Conservation (phyloP, 768 basidiomycete genomes). For the Pleurotus pulmonarius region DNA sequence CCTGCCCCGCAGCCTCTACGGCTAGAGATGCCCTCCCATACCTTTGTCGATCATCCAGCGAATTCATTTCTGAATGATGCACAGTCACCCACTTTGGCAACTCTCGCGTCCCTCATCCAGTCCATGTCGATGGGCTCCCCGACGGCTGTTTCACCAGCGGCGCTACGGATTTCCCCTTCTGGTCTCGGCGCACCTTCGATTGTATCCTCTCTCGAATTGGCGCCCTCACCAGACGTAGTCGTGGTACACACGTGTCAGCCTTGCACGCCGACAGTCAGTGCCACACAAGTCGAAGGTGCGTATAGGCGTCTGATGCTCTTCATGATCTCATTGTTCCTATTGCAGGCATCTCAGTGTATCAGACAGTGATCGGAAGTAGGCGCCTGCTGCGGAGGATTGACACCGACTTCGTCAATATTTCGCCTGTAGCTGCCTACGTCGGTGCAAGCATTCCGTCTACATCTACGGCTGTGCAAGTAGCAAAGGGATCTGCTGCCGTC, state of each 20-base stretch:
- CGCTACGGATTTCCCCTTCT: slow-evolving; percentile 20
- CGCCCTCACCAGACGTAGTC: slow-evolving; percentile 30
- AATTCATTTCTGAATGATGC: slow-evolving; percentile 9
- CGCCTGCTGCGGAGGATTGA: slow-evolving; percentile 69
- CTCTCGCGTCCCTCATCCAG: slow-evolving; percentile 34
- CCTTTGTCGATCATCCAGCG: slow-evolving; percentile 10
- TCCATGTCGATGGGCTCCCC: slow-evolving; percentile 37
- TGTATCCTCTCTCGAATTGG: slow-evolving; percentile 27
- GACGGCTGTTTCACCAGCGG: slow-evolving; percentile 26
- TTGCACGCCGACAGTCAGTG: slow-evolving; percentile 57
- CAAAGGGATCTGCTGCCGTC: slow-evolving; percentile 48
- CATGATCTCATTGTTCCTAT: slow-evolving; percentile 3
- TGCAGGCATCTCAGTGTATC: slow-evolving; percentile 72
- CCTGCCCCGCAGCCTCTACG: slow-evolving; percentile 18
- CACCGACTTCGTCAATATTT: slow-evolving; percentile 75
- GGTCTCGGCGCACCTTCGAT: slow-evolving; percentile 28
- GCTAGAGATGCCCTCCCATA: slow-evolving; percentile 17
- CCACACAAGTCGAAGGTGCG: slow-evolving; percentile 69
- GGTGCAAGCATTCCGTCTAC: slow-evolving; percentile 36
- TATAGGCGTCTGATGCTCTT: neutral
- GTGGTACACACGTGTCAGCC: slow-evolving; percentile 65
- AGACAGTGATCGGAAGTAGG: slow-evolving; percentile 54
- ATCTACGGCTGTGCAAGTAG: slow-evolving; percentile 46
- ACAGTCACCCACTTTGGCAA: slow-evolving; percentile 15
- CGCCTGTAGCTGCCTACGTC: slow-evolving; percentile 48